Conservation (phyloP, 352 stramenopile genomes). For the Globisporangium camurandrum region DNA sequence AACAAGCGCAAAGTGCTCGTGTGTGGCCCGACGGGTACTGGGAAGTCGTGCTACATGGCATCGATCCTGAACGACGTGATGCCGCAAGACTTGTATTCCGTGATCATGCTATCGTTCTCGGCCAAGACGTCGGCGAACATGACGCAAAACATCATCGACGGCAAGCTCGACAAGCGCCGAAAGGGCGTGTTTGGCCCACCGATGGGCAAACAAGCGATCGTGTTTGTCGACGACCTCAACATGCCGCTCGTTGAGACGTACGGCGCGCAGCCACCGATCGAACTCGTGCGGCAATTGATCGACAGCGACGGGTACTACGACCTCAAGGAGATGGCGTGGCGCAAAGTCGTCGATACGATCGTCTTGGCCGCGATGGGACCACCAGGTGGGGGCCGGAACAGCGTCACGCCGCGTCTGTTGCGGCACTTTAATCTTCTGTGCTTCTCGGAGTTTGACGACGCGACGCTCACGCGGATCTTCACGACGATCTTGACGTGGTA, state of each 20-base stretch:
- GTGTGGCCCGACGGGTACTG: constrained; percentile 90
- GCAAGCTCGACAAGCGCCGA: constrained; percentile 90
- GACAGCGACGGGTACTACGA: constrained; percentile 91
- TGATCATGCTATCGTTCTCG: constrained; percentile 89
- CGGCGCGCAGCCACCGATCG: constrained; percentile 89
- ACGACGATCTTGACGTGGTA: constrained; percentile 87
- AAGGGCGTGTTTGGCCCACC: constrained; percentile 90
- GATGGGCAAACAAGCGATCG: constrained; percentile 73
- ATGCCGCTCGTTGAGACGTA: constrained; percentile 94
- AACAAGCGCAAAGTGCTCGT: constrained; percentile 85
- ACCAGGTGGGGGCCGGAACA: constrained; percentile 86
- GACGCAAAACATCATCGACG: constrained; percentile 94
- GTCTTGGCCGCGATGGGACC: constrained; percentile 89
- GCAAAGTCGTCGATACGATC: constrained; percentile 88
- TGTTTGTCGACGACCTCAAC: constrained; percentile 95
- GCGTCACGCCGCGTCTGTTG: constrained; percentile 86
- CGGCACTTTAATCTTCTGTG: constrained; percentile 92
- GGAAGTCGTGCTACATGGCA: constrained; percentile 88
- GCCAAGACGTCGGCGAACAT: constrained; percentile 92
- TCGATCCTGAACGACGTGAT: constrained; percentile 82
- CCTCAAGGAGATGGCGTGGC: constrained; percentile 90
- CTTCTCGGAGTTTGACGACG: constrained; percentile 92
- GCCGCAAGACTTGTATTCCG: constrained; percentile 72
- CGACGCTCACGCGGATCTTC: constrained; percentile 91
- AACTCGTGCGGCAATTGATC: constrained; percentile 88